A percentile compares a stretch with the other conserved stretches of the same genome.
These are phyloP conservation scores for Cytospora schulzeri DNA, from an alignment of 2,329 filamentous ascomycete genomes.

Conservation along the genomic window DNA sequence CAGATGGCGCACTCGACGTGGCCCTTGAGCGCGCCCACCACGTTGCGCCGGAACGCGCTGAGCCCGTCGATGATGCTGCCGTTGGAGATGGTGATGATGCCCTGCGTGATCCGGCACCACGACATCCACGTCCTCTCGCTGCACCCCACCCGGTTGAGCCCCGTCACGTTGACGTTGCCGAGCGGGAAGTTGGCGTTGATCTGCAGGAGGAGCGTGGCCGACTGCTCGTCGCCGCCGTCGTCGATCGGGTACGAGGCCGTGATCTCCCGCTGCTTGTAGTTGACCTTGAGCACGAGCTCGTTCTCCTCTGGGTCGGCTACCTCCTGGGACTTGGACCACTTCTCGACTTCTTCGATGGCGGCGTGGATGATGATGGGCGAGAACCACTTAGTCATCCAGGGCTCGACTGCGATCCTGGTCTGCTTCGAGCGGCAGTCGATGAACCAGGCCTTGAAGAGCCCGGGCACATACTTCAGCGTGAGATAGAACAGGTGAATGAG, in stretches of 20 bases:
- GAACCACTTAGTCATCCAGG: slow-evolving; percentile 85
- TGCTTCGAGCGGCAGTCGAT: slow-evolving; percentile 78
- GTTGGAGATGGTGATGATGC: slow-evolving; percentile 91
- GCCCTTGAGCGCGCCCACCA: slow-evolving; percentile 84
- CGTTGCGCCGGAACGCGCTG: slow-evolving; percentile 81
- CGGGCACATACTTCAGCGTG: slow-evolving; percentile 73
- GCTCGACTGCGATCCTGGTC: slow-evolving; percentile 76
- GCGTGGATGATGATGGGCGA: slow-evolving; percentile 70
- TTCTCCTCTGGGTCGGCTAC: slow-evolving; percentile 53
- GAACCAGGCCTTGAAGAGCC: slow-evolving; percentile 82
- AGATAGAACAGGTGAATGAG: slow-evolving; percentile 86
- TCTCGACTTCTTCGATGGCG: slow-evolving; percentile 66
- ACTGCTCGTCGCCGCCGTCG: slow-evolving; percentile 67
- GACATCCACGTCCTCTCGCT: slow-evolving; percentile 90
- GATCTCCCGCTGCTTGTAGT: slow-evolving; percentile 71
- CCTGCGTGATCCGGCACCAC: slow-evolving; percentile 86
- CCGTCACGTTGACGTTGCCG: slow-evolving; percentile 72
- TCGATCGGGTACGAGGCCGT: slow-evolving; percentile 77
- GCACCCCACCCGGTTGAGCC: slow-evolving; percentile 82
- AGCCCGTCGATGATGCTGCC: slow-evolving; percentile 87
- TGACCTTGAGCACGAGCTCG: slow-evolving; percentile 69
- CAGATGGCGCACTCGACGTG: slow-evolving; percentile 96
- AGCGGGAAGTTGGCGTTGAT: slow-evolving; percentile 84
- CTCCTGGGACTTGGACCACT: slow-evolving; percentile 63
- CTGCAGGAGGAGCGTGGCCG: slow-evolving; percentile 78